Evolutionary conservation across 202 grass and related monocot species (phyloP).

Genomic region (Setaria italica): DNA sequence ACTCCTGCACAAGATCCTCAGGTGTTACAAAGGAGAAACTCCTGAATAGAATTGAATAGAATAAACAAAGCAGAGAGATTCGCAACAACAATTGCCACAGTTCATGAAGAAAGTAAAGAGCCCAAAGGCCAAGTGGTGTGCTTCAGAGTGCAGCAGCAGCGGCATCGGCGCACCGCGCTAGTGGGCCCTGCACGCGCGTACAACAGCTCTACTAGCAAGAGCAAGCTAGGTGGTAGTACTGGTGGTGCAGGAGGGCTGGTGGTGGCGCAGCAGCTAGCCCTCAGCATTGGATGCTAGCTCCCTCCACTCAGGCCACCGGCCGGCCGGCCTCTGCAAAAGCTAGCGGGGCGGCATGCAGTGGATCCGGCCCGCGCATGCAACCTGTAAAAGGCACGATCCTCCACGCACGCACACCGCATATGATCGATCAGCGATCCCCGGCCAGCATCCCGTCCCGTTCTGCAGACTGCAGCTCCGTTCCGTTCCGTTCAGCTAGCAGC

Average conservation of each 20-base stretch:
- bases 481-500: background rate
- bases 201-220: background rate
- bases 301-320: conserved; percentile 35
- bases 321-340: conserved; percentile 36
- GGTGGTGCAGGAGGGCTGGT: background rate
- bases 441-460: background rate
- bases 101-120: background rate
- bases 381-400: conserved; percentile 50
- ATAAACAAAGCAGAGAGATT: too few species aligned
- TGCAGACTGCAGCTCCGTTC: background rate
- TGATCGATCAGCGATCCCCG: background rate
- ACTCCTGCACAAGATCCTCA: background rate
- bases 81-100: background rate
- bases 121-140: background rate
- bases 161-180: background rate
- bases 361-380: conserved; percentile 30
- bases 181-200: background rate
- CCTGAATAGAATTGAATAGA: background rate
- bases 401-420: conserved; percentile 9
- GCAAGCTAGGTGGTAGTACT: background rate
- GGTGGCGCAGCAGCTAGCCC: background rate
- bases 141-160: background rate
- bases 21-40: background rate
- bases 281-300: conserved; percentile 51
- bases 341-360: background rate